phyloP scores from a whole-genome alignment of 2,329 filamentous ascomycete species.

The Didymella exigua region DNA sequence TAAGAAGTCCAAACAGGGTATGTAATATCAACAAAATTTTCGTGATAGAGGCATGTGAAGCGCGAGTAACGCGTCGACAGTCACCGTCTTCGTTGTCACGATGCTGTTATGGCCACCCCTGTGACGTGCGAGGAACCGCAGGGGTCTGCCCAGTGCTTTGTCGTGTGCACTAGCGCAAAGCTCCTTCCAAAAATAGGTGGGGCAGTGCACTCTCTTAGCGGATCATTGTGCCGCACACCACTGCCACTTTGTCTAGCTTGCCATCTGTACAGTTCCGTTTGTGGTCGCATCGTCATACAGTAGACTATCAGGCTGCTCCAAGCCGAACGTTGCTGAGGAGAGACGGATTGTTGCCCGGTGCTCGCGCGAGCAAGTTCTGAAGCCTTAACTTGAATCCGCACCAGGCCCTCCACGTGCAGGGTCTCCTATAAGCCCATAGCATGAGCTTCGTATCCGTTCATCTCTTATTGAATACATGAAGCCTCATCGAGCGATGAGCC shows the following conservation, averaged over 20 bases:
- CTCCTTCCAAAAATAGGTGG: conserved; percentile 36
- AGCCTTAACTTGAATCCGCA: conserved; percentile 15
- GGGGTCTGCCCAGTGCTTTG: conserved; percentile 24
- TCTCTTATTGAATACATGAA: conserved; percentile 30
- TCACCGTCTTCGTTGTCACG: background rate
- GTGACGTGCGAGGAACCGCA: conserved; percentile 12
- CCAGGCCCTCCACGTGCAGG: conserved; percentile 28
- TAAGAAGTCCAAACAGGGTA: background rate
- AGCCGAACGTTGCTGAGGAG: conserved; percentile 19
- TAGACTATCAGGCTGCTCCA: background rate
- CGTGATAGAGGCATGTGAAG: background rate
- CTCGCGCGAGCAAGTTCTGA: conserved; percentile 18
- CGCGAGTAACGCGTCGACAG: background rate
- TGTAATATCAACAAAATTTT: background rate
- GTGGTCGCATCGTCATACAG: conserved; percentile 3
- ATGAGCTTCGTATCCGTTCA: conserved; percentile 27
- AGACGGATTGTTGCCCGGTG: conserved; percentile 21
- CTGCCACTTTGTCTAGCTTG: conserved; percentile 24
- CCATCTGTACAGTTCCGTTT: conserved; percentile 6
- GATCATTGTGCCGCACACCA: conserved; percentile 26
- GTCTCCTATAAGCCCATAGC: conserved; percentile 27
- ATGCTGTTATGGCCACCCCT: conserved; percentile 3
- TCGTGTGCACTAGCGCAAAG: conserved; percentile 17
- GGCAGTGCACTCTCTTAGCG: conserved; percentile 34
- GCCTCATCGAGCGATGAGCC: conserved; percentile 29